Evolutionary conservation across 768 basidiomycete species (phyloP).

Genomic region (Agaricus subrufescens): DNA sequence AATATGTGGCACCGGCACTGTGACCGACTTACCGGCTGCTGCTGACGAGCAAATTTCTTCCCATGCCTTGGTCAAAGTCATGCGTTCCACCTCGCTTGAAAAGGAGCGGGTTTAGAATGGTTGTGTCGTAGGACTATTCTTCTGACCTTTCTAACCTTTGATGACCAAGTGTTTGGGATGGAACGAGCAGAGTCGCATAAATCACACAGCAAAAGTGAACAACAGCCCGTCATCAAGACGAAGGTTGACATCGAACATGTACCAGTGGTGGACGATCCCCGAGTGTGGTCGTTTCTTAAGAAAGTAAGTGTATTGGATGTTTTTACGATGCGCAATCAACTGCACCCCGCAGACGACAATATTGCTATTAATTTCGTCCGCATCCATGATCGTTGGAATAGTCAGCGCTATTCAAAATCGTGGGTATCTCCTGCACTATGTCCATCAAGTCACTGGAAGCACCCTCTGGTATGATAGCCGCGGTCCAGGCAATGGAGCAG

Average conservation of each 20-base stretch:
- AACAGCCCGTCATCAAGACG: background rate
- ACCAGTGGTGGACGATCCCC: conserved; percentile 50
- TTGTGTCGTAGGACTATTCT: no score
- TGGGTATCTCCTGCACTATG: conserved; percentile 20
- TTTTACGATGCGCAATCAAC: background rate
- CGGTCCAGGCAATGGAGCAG: conserved; percentile 52
- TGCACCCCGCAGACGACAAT: conserved; percentile 30
- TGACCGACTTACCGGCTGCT: no score
- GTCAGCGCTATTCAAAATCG: conserved; percentile 62
- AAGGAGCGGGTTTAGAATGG: no score
- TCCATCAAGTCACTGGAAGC: background rate
- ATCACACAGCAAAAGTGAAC: no score
- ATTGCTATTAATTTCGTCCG: conserved; percentile 43
- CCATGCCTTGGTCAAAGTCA: no score
- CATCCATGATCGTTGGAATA: conserved; percentile 57
- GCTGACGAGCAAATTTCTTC: no score
- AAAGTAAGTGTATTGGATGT: conserved; percentile 33
- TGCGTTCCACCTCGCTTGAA: no score
- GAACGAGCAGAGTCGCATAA: no score
- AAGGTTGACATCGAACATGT: conserved; percentile 39
- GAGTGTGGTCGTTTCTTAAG: conserved; percentile 43
- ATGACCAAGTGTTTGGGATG: no score
- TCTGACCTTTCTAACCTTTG: no score
- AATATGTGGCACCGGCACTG: no score
- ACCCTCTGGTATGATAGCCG: conserved; percentile 35